A percentile compares a stretch with the other conserved stretches of the same genome.
These are phyloP conservation scores for Metschnikowia picachoensis DNA, from an alignment of 805 yeast genomes.

Conservation along the genomic window DNA sequence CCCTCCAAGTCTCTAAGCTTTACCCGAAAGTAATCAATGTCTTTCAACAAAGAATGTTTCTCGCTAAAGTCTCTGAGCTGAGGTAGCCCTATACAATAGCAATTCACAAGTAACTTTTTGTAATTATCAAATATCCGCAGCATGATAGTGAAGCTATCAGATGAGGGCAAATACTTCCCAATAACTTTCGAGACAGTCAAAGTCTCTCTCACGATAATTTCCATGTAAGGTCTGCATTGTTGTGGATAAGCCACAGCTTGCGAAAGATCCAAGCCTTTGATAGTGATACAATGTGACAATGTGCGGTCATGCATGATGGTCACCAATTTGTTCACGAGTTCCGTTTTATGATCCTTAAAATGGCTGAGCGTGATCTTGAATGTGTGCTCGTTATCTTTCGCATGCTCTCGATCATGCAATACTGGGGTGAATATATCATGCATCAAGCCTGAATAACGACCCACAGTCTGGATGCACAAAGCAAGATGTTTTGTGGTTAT, in stretches of 20 bases:
- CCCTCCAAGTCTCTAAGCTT: slow-evolving; percentile 57
- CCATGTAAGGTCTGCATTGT: slow-evolving; percentile 62
- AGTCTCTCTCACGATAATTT: slow-evolving; percentile 60
- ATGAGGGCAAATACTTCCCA: slow-evolving; percentile 51
- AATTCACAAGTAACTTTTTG: slow-evolving; percentile 50
- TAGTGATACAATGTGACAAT: slow-evolving; percentile 44
- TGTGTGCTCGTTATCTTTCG: slow-evolving; percentile 21
- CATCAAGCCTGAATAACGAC: slow-evolving; percentile 36
- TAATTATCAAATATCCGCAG: slow-evolving; percentile 55
- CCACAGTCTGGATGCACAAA: slow-evolving; percentile 59
- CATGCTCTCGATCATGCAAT: slow-evolving; percentile 11
- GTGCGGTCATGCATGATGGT: slow-evolving; percentile 68
- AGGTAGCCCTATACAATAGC: slow-evolving; percentile 45
- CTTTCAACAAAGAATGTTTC: slow-evolving; percentile 53
- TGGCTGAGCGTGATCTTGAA: slow-evolving; percentile 31
- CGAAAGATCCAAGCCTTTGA: slow-evolving; percentile 49
- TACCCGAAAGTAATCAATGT: slow-evolving; percentile 61
- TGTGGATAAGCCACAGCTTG: slow-evolving; percentile 38
- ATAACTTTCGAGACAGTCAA: slow-evolving; percentile 59
- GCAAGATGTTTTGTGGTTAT: slow-evolving; percentile 72
- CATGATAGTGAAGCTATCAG: slow-evolving; percentile 43
- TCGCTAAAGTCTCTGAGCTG: slow-evolving; percentile 48
- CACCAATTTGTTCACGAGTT: slow-evolving; percentile 60
- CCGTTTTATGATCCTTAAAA: slow-evolving; percentile 58
- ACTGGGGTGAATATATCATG: slow-evolving; percentile 13